Base-by-base conservation (phyloP, 2,329 filamentous ascomycete species). In the Colletotrichum cereale region DNA sequence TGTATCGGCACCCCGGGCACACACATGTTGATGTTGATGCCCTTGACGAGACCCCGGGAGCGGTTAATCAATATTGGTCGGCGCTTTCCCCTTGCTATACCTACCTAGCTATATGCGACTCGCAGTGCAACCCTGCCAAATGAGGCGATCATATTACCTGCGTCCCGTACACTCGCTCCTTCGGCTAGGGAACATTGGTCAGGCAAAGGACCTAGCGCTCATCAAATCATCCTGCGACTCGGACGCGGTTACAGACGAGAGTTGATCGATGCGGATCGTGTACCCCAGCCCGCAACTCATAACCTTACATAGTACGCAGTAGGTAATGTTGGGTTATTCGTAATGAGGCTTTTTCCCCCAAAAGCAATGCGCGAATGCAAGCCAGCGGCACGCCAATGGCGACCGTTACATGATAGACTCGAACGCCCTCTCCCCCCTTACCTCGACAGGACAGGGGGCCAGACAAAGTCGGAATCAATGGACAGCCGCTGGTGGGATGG, bases 401-500 rank as follows among this genome's bases (percentile, higher is more conserved):
- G 24, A 31, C 40, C 42, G 48, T 57, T 47, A 29, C 57, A 50
- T 50, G 60, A 58, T 48, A 26, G 42, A 26, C 42, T 48, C n/a
- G 21, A 61, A 61, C 24, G n/a, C 7, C 21, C 21, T 6, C n/a
- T n/a, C 8, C 4, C 31, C 31, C 4, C 44, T n/a, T 47, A 10
- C 21, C n/a, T 42, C 29, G 38, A 62, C 24, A 66, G 56, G 68
- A 58, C 47, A 48, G 62, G 68, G 67, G 57, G 21, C 40, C 34
- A 26, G 44, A n/a, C 18, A 21, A 42, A 42, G 5, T 44, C 56
- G 58, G 57, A 57, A 52, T 67, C 64, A 44, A 67, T 42, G 50
- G 42, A 38, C 42, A 53, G 42, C 42, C 42, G 57, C 64, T 40
- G 64, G 52, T 71, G 52, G 62, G 69, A 70, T 53, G 36, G 69